Conservation (phyloP, 1,139 yeast species). For the Nadsonia starkeyi-henricii region DNA sequence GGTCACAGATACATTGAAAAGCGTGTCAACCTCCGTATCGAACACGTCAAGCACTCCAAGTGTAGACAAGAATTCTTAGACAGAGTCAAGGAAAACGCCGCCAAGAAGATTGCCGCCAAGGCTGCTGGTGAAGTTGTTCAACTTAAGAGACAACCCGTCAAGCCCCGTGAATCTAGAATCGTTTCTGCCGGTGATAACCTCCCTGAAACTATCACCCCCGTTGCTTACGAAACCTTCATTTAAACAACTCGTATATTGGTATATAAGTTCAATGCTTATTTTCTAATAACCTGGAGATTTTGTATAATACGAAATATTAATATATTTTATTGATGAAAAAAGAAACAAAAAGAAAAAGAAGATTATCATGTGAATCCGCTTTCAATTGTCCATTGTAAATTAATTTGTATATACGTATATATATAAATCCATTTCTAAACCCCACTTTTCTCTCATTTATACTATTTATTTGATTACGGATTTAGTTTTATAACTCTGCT, state of each 20-base stretch:
- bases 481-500: too few relatives aligned
- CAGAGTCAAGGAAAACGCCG: slow-evolving; percentile 96
- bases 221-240: slow-evolving; percentile 98
- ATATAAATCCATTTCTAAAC: too few relatives aligned
- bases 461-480: too few relatives aligned
- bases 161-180: slow-evolving; percentile 87
- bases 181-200: slow-evolving; percentile 60
- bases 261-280: background rate
- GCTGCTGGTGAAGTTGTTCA: slow-evolving; percentile 80
- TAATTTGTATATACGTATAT: too few relatives aligned
- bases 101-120: slow-evolving; percentile 87
- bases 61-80: slow-evolving; percentile 98
- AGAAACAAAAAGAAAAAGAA: background rate
- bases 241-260: slow-evolving; percentile 29
- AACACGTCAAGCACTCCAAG: slow-evolving; percentile 98
- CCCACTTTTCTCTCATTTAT: too few relatives aligned
- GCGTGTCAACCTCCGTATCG: slow-evolving; percentile 96
- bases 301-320: background rate
- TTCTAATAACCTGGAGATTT: background rate
- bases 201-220: slow-evolving; percentile 98
- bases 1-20: slow-evolving; percentile 98
- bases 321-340: background rate
- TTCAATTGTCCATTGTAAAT: too few relatives aligned
- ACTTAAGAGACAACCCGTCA: slow-evolving; percentile 97
- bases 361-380: too few relatives aligned